Percentiles rank a stretch among this genome's conserved stretches.
Conservation (phyloP, 106 monocot species). For the Platanthera zijinensis region DNA sequence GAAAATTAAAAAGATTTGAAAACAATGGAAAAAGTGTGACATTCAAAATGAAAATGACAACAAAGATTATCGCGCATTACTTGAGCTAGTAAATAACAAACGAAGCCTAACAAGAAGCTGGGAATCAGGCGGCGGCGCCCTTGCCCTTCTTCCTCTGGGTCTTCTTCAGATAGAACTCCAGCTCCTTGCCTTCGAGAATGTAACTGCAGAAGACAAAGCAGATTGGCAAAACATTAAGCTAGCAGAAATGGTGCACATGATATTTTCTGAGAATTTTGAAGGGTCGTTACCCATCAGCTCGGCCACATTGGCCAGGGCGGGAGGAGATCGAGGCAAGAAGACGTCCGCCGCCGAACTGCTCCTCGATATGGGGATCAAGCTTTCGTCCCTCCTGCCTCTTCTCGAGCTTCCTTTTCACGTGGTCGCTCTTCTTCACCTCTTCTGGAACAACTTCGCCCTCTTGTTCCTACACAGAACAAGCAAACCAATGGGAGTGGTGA, state of each 20-base stretch:
- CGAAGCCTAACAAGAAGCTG: neutral
- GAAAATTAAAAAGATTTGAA: too few species aligned
- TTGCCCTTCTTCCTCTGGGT: constrained; percentile 24
- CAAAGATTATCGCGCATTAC: too few species aligned
- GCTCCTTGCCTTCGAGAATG: constrained; percentile 19
- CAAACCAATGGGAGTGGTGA: too few species aligned
- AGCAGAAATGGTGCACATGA: too few species aligned
- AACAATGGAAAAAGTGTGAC: too few species aligned
- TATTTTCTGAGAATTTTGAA: too few species aligned
- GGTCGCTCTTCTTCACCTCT: constrained; percentile 20
- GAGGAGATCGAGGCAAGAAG: constrained; percentile 40
- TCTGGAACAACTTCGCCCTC: constrained; percentile 29
- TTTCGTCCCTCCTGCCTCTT: constrained; percentile 28
- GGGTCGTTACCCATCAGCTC: constrained; percentile 15
- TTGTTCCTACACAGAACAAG: constrained; percentile 3
- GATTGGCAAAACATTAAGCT: too few species aligned
- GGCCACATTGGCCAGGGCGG: constrained; percentile 39
- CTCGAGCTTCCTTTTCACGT: constrained; percentile 35
- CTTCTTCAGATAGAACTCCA: constrained; percentile 26
- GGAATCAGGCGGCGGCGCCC: constrained; percentile 9
- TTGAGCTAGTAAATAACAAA: too few species aligned
- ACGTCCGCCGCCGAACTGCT: constrained; percentile 43
- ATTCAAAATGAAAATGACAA: too few species aligned
- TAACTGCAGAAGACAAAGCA: constrained; percentile 1
- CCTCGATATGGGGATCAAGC: constrained; percentile 50